Evolutionary conservation across 2,329 filamentous ascomycete species (phyloP).

Genomic region (Ascochyta koolunga): DNA sequence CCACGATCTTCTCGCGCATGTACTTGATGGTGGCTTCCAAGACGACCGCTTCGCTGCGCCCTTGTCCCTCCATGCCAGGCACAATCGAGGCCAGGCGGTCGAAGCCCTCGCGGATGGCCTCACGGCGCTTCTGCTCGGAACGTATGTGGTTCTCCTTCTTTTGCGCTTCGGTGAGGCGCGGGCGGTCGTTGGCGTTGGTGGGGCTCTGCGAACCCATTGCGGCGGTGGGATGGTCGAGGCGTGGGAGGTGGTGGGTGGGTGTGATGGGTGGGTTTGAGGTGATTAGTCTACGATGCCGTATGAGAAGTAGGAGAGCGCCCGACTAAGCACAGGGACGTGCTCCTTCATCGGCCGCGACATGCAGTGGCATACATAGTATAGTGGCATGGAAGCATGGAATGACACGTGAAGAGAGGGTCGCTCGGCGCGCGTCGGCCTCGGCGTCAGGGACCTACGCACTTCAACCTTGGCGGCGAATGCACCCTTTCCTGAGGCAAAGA

Average conservation of each 20-base stretch:
- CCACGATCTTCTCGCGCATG: slow-evolving; percentile 50
- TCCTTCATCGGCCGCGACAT: slow-evolving; percentile 11
- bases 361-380: neutral
- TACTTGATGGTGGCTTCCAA: slow-evolving; percentile 61
- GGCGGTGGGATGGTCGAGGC: neutral
- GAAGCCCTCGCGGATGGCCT: slow-evolving; percentile 82
- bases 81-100: slow-evolving; percentile 81
- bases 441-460: neutral
- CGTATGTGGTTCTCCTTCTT: slow-evolving; percentile 78
- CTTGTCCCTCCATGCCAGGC: slow-evolving; percentile 81
- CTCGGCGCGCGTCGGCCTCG: slow-evolving; percentile 1
- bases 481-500: too few species aligned
- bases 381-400: too few species aligned
- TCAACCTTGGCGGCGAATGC: neutral
- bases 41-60: slow-evolving; percentile 84
- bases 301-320: slow-evolving; percentile 2
- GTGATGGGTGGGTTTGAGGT: neutral
- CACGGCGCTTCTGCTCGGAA: slow-evolving; percentile 69
- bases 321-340: slow-evolving; percentile 13
- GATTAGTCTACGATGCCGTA: neutral
- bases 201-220: slow-evolving; percentile 39
- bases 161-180: slow-evolving; percentile 70
- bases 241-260: neutral
- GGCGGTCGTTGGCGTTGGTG: slow-evolving; percentile 56
- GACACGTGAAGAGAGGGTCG: slow-evolving; percentile 13